Evolutionary conservation across 2,329 filamentous ascomycete genomes (phyloP).

Genomic region (Aspergillus sp.): DNA sequence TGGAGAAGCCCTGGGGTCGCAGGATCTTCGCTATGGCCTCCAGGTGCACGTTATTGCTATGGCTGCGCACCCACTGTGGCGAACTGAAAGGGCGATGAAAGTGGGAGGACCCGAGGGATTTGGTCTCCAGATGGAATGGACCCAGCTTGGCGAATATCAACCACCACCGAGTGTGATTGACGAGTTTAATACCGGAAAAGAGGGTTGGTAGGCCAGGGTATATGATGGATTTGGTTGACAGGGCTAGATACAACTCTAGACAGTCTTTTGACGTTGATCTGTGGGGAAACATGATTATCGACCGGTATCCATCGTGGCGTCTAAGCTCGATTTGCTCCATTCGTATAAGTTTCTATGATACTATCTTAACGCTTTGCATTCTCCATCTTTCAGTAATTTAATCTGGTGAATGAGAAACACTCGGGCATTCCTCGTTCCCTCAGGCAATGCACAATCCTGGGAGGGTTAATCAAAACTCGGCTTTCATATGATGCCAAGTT

Average conservation of each 20-base stretch:
- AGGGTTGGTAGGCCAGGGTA: background rate
- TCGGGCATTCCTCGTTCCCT: background rate
- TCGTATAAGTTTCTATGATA: too few relatives aligned
- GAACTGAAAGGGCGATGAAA: conserved; percentile 32
- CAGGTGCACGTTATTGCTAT: conserved; percentile 51
- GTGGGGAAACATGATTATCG: too few relatives aligned
- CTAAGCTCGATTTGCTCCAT: too few relatives aligned
- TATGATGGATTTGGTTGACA: background rate
- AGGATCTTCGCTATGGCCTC: conserved; percentile 52
- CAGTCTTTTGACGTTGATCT: too few relatives aligned
- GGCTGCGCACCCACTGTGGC: conserved; percentile 52
- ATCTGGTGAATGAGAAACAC: background rate
- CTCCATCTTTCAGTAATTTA: too few relatives aligned
- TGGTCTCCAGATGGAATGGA: conserved; percentile 14
- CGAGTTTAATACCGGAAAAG: background rate
- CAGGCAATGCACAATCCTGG: background rate
- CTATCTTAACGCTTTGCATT: too few relatives aligned
- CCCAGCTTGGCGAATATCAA: background rate
- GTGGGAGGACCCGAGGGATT: conserved; percentile 44
- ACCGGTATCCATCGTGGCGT: too few relatives aligned
- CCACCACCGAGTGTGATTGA: background rate
- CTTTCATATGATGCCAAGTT: conserved; percentile 1
- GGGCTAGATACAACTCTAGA: too few relatives aligned
- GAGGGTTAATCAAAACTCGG: background rate
- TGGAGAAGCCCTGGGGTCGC: conserved; percentile 51